A percentile compares a stretch with the other conserved stretches of the same genome.
phyloP scores from a whole-genome alignment of 441 rosid genomes.

The Croton setiger region DNA sequence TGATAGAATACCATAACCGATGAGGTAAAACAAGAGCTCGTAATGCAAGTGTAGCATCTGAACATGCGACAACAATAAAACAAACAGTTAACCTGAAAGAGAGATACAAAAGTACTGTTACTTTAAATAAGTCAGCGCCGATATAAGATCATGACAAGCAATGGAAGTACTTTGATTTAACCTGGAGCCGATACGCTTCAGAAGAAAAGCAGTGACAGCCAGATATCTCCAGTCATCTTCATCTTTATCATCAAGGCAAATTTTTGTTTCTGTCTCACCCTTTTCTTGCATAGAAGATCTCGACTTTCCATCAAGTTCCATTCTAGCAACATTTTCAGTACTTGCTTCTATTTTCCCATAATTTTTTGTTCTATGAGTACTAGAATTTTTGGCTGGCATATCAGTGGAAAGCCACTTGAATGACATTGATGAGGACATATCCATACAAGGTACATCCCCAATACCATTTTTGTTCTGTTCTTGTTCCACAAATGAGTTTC shows the following conservation, averaged over 20 bases:
- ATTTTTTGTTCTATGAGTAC: conserved; percentile 31
- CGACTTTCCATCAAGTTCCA: conserved; percentile 24
- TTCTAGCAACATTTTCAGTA: conserved; percentile 24
- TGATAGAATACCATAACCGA: conserved; percentile 67
- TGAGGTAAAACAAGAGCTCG: conserved; percentile 86
- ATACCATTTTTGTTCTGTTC: conserved; percentile 22
- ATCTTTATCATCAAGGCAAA: conserved; percentile 35
- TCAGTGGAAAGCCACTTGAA: conserved; percentile 97
- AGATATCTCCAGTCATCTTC: conserved; percentile 98
- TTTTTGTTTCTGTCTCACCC: conserved; percentile 23
- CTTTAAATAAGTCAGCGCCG: neutral
- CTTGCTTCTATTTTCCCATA: conserved; percentile 23
- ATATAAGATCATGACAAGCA: neutral
- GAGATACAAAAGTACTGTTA: conserved; percentile 7
- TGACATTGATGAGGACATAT: conserved; percentile 57
- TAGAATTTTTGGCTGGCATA: conserved; percentile 70
- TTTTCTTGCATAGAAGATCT: conserved; percentile 26
- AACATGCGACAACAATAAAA: conserved; percentile 81
- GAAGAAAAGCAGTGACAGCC: conserved; percentile 90
- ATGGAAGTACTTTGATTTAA: conserved; percentile 25
- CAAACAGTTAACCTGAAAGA: conserved; percentile 80
- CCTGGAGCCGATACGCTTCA: conserved; percentile 73
- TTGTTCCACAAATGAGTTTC: conserved; percentile 20
- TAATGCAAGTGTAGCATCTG: conserved; percentile 83
- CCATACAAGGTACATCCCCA: conserved; percentile 25